Evolutionary conservation across 352 stramenopile species (phyloP).

Genomic region (Globisporangium nagaii): DNA sequence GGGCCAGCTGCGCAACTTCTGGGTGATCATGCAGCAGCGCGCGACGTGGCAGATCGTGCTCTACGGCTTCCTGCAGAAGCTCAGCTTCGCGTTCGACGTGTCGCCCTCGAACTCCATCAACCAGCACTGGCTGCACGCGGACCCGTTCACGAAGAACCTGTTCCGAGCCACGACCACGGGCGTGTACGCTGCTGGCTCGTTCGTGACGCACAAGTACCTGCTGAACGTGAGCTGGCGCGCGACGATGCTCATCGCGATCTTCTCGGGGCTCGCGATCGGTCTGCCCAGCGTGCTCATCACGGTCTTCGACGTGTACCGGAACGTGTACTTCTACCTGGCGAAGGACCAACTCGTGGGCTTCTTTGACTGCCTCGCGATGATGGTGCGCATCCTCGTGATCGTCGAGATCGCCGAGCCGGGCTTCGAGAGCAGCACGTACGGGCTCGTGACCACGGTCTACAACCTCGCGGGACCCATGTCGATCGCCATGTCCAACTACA

Average conservation of each 20-base stretch:
- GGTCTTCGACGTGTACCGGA: slow-evolving; percentile 54
- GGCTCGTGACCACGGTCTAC: slow-evolving; percentile 67
- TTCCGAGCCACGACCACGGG: slow-evolving; percentile 49
- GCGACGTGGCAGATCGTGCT: slow-evolving; percentile 68
- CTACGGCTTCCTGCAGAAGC: slow-evolving; percentile 67
- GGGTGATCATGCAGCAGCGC: slow-evolving; percentile 49
- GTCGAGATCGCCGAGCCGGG: slow-evolving; percentile 72
- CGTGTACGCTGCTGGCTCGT: slow-evolving; percentile 46
- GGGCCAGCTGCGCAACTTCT: slow-evolving; percentile 42
- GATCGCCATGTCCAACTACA: slow-evolving; percentile 43
- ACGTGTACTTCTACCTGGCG: slow-evolving; percentile 60
- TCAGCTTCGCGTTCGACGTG: slow-evolving; percentile 55
- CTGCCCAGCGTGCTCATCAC: slow-evolving; percentile 37
- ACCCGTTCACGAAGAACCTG: slow-evolving; percentile 57
- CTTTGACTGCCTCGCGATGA: slow-evolving; percentile 62
- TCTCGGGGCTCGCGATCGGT: slow-evolving; percentile 30
- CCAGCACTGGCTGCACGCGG: slow-evolving; percentile 53
- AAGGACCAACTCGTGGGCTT: slow-evolving; percentile 48
- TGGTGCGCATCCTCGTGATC: slow-evolving; percentile 71
- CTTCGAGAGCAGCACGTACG: slow-evolving; percentile 76
- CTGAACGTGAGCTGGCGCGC: slow-evolving; percentile 57
- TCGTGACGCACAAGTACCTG: slow-evolving; percentile 48
- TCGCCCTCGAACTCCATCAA: slow-evolving; percentile 48
- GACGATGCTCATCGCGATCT: slow-evolving; percentile 43
- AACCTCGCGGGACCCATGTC: slow-evolving; percentile 68